These are phyloP conservation scores for Cubamyces sp. DNA, from an alignment of 768 basidiomycete species.

Conservation along the genomic window DNA sequence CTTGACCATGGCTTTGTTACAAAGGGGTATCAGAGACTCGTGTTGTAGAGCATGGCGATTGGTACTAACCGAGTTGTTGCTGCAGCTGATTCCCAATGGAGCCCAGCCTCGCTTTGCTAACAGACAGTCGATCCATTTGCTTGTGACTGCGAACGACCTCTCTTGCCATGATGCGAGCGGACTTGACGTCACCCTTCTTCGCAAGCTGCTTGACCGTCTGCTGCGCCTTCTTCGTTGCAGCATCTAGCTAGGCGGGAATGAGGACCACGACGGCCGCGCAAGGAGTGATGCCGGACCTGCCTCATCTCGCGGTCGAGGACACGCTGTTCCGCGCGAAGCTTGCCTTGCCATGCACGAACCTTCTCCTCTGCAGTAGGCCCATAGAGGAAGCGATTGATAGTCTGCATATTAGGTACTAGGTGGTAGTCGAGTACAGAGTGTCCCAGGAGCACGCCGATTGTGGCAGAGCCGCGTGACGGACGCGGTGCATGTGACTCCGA, in stretches of 20 bases:
- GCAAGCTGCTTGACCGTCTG: constrained; percentile 87
- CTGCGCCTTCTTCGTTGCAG: constrained; percentile 79
- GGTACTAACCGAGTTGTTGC: constrained; percentile 84
- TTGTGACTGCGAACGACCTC: constrained; percentile 96
- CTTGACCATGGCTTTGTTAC: constrained; percentile 81
- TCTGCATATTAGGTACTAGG: constrained; percentile 59
- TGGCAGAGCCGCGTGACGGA: constrained; percentile 15
- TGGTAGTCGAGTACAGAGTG: constrained; percentile 13
- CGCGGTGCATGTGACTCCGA: constrained; percentile 23
- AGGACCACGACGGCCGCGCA: constrained; percentile 16
- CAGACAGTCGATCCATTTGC: constrained; percentile 90
- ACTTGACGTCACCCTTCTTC: constrained; percentile 88
- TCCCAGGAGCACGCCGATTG: background rate
- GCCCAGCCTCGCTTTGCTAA: constrained; percentile 90
- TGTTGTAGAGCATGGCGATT: background rate
- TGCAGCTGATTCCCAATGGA: constrained; percentile 88
- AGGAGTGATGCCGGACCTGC: constrained; percentile 65
- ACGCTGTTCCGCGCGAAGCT: constrained; percentile 81
- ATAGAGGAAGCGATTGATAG: constrained; percentile 92
- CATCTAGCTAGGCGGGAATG: constrained; percentile 63
- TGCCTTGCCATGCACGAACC: constrained; percentile 88
- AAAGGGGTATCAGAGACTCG: background rate
- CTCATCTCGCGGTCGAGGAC: constrained; percentile 92
- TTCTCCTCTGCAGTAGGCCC: constrained; percentile 96
- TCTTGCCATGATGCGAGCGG: constrained; percentile 86